Base-by-base conservation (phyloP, 2,329 filamentous ascomycete species). In the Alternaria dauci region DNA sequence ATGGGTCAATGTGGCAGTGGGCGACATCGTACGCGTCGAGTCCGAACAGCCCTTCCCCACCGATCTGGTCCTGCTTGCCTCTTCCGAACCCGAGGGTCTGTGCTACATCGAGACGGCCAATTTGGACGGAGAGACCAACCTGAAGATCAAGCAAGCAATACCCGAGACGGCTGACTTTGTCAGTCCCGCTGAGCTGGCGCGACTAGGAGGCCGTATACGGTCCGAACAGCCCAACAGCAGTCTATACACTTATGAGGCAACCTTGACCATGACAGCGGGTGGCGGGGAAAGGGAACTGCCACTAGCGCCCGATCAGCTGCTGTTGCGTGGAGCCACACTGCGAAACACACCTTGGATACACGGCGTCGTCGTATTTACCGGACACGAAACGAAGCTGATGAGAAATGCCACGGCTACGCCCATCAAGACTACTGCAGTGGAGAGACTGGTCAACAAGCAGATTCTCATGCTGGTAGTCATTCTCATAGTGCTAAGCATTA, bases 31-130 rank as follows among this genome's bases (percentile, higher is more conserved):
- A 48, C 88, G 94, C 20, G 94, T 99, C 59, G 89, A 98, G 76
- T 97, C 94, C 0, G 96, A 99, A 77, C 89, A 97, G 76, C 90
- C 95, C 0, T 98, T 99, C 75, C 95, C 95, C 0, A 93, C 95
- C 38, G 95, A 99, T 79, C 80, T 99, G 67, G 93, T 98, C 5
- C 84, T 99, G 26, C 83, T 99, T 58, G 94, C 95, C 8, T 96
- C 93, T 73, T 98, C 95, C 7, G 96, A 99, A 77, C 96, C 95
- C 1, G 95, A 99, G 82, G 95, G 95, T 71, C 82, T 99, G 58
- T 99, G 95, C 81, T 99, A 99, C 78, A 98, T 99, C 75, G 95
- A 99, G 81, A 99, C 95, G 2, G 94, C 95, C 25, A 99, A 99
- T 76, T 84, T 99, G 59, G 95, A 99, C 72, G 95, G 95, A 70